Base-by-base conservation (phyloP, 768 basidiomycete species). In the Tulasnella sp. region DNA sequence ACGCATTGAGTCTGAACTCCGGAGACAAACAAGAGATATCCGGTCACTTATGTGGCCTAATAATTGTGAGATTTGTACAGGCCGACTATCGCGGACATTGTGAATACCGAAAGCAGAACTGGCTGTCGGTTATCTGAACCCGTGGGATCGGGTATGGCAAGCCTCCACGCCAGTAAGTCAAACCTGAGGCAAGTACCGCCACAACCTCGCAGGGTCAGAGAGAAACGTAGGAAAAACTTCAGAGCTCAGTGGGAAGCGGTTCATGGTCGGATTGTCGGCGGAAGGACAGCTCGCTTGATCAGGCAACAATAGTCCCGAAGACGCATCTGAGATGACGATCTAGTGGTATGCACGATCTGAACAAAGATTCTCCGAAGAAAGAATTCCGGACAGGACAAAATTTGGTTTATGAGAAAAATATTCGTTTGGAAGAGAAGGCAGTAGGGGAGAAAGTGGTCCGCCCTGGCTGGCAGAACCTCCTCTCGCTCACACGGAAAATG, bases 401-500 rank as follows among this genome's bases (percentile, higher is more conserved):
- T 68, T 19, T 18, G 21, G 62, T 68, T 68, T 68, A 14, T 34
- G 62, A 68, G 62, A 31, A 36, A 68, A 68, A 68, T 34, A 36
- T 6, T 14, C 8, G 24, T 14, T 12, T 6, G 62, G 62, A 68
- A 68, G 62, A 36, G 62, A 68, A 68, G 52, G 36, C 62, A 6
- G 27, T 16, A 68, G n/a, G 27, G 6, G 12, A 34, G 62, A 36
- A 34, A 68, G 62, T 68, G 62, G 62, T 68, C 62, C 62, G 62
- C 14, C 62, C 62, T 27, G 62, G 31, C 62, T 68, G 24, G 31
- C 62, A 68, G 27, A 68, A 68, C 27, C 62, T 36, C 36, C 62
- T 31, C 62, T 68, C 62, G 62, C 62, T 68, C 62, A 68, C 62
- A 68, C 62, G 62, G 62, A 68, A 16, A 34, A 62, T 62, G 31